Percentiles rank a stretch among this genome's conserved stretches.
Conservation (phyloP, 2,329 filamentous ascomycete species). For the Fusarium tricinctum region DNA sequence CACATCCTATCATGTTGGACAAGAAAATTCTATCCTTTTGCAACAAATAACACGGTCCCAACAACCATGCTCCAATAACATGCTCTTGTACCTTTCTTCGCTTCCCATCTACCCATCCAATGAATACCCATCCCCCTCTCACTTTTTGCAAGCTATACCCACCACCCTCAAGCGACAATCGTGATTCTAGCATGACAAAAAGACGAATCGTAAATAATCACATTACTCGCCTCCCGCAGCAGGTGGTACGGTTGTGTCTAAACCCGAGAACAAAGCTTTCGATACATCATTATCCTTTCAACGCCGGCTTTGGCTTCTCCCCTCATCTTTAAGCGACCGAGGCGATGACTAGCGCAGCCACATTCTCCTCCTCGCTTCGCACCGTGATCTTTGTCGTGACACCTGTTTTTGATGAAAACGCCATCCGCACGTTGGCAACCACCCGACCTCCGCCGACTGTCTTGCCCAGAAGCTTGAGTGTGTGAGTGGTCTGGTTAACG, state of each 20-base stretch:
- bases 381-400: conserved; percentile 97
- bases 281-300: conserved; percentile 55
- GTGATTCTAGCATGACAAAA: conserved; percentile 26
- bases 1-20: neutral
- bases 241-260: conserved; percentile 46
- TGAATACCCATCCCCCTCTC: conserved; percentile 13
- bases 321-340: conserved; percentile 78
- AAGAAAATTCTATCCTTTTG: conserved; percentile 37
- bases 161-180: conserved; percentile 15
- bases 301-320: conserved; percentile 51
- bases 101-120: conserved; percentile 37
- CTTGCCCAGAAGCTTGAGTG: conserved; percentile 96
- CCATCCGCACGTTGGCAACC: conserved; percentile 90
- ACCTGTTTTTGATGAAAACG: conserved; percentile 90
- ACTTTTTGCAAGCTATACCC: conserved; percentile 15
- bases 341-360: conserved; percentile 86
- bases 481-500: conserved; percentile 89
- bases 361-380: conserved; percentile 90
- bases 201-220: conserved; percentile 44
- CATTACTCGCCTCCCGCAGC: conserved; percentile 41
- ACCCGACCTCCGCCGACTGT: conserved; percentile 92
- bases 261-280: conserved; percentile 49
- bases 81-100: conserved; percentile 41
- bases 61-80: conserved; percentile 41
- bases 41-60: conserved; percentile 33